Evolutionary conservation across 805 yeast genomes (phyloP).

Genomic region (Starmerella bacillaris): DNA sequence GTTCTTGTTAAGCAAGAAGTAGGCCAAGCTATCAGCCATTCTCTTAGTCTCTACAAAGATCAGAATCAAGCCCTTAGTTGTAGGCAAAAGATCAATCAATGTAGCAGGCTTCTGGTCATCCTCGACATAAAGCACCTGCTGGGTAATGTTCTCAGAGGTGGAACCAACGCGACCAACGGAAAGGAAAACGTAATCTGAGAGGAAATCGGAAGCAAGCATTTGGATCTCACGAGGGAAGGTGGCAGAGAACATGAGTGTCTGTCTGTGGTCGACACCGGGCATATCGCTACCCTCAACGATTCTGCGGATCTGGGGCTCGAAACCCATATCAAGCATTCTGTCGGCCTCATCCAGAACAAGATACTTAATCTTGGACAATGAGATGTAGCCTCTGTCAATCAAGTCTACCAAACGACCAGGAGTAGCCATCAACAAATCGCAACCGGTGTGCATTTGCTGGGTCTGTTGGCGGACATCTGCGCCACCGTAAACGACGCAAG

Average conservation of each 20-base stretch:
- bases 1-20: conserved; percentile 69
- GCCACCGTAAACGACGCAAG: conserved; percentile 97
- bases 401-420: conserved; percentile 98
- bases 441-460: conserved; percentile 77
- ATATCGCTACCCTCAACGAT: conserved; percentile 95
- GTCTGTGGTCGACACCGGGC: conserved; percentile 84
- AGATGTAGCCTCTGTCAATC: conserved; percentile 84
- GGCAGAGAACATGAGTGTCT: conserved; percentile 96
- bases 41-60: conserved; percentile 96
- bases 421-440: conserved; percentile 92
- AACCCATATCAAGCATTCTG: conserved; percentile 99
- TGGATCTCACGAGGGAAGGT: conserved; percentile 98
- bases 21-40: conserved; percentile 92
- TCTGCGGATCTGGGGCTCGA: conserved; percentile 97
- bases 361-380: conserved; percentile 76
- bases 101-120: conserved; percentile 82
- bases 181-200: conserved; percentile 85
- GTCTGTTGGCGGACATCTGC: conserved; percentile 80
- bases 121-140: conserved; percentile 80
- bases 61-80: conserved; percentile 76
- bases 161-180: conserved; percentile 99
- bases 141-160: conserved; percentile 95
- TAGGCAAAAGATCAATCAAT: conserved; percentile 64
- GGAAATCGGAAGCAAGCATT: conserved; percentile 89
- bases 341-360: conserved; percentile 97